Percentiles rank a stretch among this genome's conserved stretches.
phyloP scores from a whole-genome alignment of 129 eudicot genomes.

The Pseudognaphalium luteoalbum region DNA sequence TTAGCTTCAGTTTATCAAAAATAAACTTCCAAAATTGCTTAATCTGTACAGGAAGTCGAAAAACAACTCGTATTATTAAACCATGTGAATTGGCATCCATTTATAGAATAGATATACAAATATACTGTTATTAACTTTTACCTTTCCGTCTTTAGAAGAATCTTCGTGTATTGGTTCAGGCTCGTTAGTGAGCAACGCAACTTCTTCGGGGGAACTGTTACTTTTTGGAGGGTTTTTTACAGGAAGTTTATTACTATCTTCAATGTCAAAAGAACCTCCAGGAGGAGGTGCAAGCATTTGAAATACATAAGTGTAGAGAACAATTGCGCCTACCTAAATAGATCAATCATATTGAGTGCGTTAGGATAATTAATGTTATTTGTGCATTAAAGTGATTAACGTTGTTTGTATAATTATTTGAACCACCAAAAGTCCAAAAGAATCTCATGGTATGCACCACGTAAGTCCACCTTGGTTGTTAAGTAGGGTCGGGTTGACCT shows the following conservation, averaged over 20 bases:
- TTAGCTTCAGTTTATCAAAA: conserved; percentile 82
- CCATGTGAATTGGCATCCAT: conserved; percentile 1
- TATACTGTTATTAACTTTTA: conserved; percentile 24
- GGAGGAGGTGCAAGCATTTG: conserved; percentile 95
- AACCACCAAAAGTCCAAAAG: not conserved
- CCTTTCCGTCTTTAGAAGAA: conserved; percentile 51
- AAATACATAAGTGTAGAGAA: conserved; percentile 90
- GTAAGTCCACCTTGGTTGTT: not conserved
- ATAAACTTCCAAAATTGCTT: conserved; percentile 52
- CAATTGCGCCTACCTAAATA: conserved; percentile 85
- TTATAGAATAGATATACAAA: not conserved
- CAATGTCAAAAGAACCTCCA: conserved; percentile 73
- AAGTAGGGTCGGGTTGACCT: not conserved
- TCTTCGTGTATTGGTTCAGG: conserved; percentile 33
- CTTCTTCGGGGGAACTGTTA: conserved; percentile 59
- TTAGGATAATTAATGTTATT: not conserved
- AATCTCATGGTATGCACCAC: not conserved
- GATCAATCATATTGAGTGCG: not conserved
- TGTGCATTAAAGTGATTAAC: too few species aligned
- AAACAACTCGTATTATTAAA: not conserved
- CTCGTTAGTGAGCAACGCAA: conserved; percentile 65
- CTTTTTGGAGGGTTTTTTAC: conserved; percentile 36
- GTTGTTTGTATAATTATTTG: too few species aligned
- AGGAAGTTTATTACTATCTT: conserved; percentile 50
- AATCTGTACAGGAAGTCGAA: conserved; percentile 39